A percentile compares a stretch with the other conserved stretches of the same genome.
These are phyloP conservation scores for Chiua virens DNA, from an alignment of 768 basidiomycete genomes.

Conservation along the genomic window DNA sequence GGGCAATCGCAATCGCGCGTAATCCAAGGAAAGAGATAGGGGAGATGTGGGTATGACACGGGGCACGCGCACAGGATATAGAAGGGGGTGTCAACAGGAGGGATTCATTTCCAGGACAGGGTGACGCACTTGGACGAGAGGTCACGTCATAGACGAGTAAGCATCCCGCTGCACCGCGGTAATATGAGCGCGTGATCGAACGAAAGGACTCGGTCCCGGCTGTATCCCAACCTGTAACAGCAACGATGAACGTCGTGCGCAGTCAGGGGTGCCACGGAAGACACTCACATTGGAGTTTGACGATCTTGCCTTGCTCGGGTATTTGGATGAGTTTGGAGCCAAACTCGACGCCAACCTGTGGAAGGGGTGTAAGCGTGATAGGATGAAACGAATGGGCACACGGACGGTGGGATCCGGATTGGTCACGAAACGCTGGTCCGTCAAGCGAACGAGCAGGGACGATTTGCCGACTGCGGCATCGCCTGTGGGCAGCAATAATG, in stretches of 20 bases:
- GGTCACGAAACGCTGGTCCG: slow-evolving; percentile 83
- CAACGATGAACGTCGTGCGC: background rate
- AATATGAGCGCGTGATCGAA: slow-evolving; percentile 87
- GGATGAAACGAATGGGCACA: slow-evolving; percentile 6
- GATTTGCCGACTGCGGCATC: slow-evolving; percentile 87
- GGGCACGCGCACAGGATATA: background rate
- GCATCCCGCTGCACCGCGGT: slow-evolving; percentile 83
- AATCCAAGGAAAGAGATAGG: background rate
- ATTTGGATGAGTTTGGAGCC: slow-evolving; percentile 85
- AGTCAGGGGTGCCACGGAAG: background rate
- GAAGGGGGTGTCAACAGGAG: too few species aligned
- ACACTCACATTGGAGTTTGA: slow-evolving; percentile 86
- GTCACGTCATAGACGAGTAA: slow-evolving; percentile 92
- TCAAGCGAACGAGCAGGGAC: slow-evolving; percentile 79
- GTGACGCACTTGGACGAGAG: slow-evolving; percentile 66
- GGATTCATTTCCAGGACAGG: too few species aligned
- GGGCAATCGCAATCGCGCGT: too few species aligned
- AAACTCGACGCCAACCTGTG: slow-evolving; percentile 88
- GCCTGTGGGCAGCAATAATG: slow-evolving; percentile 38
- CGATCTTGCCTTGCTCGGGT: slow-evolving; percentile 77
- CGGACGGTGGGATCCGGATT: slow-evolving; percentile 87
- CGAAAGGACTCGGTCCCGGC: slow-evolving; percentile 89
- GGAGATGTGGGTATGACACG: background rate
- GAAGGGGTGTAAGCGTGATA: background rate
- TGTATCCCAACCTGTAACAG: slow-evolving; percentile 92